Evolutionary conservation across 495 filamentous ascomycete species (phyloP).

Genomic region (Neurospora tetraspora): DNA sequence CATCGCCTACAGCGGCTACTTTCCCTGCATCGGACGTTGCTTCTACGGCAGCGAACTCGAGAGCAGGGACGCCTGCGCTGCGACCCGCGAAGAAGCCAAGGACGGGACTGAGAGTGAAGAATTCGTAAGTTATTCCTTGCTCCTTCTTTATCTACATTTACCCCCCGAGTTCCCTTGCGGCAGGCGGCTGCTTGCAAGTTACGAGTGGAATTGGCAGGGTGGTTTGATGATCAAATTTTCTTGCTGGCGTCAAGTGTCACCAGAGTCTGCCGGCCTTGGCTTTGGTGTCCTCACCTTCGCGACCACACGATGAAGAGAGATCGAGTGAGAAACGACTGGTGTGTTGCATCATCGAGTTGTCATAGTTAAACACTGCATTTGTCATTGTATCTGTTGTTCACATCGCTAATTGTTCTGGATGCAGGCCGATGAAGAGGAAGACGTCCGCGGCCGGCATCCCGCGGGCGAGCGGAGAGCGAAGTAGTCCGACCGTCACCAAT

Average conservation of each 20-base stretch:
- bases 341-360: background rate
- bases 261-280: background rate
- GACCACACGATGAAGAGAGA: background rate
- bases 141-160: background rate
- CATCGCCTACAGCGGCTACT: constrained; percentile 34
- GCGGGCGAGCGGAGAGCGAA: constrained; percentile 39
- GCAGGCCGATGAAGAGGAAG: constrained; percentile 48
- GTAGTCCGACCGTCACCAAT: constrained; percentile 34
- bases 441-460: constrained; percentile 41
- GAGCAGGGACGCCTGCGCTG: constrained; percentile 45
- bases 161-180: background rate
- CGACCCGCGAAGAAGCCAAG: constrained; percentile 46
- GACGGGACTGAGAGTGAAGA: constrained; percentile 53
- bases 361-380: background rate
- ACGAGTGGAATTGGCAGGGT: background rate
- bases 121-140: constrained; percentile 47
- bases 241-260: background rate
- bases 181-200: background rate
- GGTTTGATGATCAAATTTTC: background rate
- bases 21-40: constrained; percentile 28
- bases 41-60: constrained; percentile 38
- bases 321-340: background rate
- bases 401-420: constrained; percentile 2
- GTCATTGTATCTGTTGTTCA: background rate
- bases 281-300: background rate